Evolutionary conservation across 768 basidiomycete species (phyloP).

Genomic region (Amanita exitialis): DNA sequence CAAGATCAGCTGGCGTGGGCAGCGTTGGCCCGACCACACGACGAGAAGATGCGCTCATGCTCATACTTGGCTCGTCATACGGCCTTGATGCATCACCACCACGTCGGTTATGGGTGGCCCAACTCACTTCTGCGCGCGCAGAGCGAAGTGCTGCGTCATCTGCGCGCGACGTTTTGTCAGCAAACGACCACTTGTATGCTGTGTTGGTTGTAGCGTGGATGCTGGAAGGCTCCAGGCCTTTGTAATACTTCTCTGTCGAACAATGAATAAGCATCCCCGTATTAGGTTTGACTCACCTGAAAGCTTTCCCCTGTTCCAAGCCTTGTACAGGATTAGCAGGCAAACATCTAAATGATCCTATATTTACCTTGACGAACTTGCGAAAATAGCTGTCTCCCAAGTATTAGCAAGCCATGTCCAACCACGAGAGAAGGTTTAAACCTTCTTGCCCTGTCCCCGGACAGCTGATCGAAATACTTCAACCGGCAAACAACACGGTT

Average conservation of each 20-base stretch:
- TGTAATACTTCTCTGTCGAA: slow-evolving; percentile 26
- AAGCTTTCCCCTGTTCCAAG: slow-evolving; percentile 77
- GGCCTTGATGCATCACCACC: slow-evolving; percentile 12
- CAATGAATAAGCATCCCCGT: slow-evolving; percentile 6
- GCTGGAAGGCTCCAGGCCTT: slow-evolving; percentile 45
- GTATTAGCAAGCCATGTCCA: slow-evolving; percentile 19
- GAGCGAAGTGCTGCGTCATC: slow-evolving; percentile 50
- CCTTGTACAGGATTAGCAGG: slow-evolving; percentile 23
- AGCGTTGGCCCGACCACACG: slow-evolving; percentile 58
- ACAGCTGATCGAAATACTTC: slow-evolving; percentile 82
- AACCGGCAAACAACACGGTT: not conserved
- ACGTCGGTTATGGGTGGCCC: slow-evolving; percentile 26
- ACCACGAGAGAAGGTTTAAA: slow-evolving; percentile 20
- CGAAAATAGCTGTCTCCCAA: slow-evolving; percentile 63
- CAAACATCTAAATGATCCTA: not conserved
- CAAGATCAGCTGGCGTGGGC: slow-evolving; percentile 59
- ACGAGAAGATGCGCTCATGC: slow-evolving; percentile 18
- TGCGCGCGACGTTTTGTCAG: slow-evolving; percentile 48
- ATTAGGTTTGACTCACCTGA: slow-evolving; percentile 32
- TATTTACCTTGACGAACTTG: slow-evolving; percentile 74
- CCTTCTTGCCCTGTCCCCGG: slow-evolving; percentile 74
- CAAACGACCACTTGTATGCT: slow-evolving; percentile 83
- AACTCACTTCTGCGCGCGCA: slow-evolving; percentile 49
- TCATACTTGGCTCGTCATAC: slow-evolving; percentile 13
- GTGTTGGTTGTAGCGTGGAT: slow-evolving; percentile 61